These are phyloP conservation scores for Globisporangium sylvaticum DNA, from an alignment of 352 stramenopile species.

Conservation along the genomic window DNA sequence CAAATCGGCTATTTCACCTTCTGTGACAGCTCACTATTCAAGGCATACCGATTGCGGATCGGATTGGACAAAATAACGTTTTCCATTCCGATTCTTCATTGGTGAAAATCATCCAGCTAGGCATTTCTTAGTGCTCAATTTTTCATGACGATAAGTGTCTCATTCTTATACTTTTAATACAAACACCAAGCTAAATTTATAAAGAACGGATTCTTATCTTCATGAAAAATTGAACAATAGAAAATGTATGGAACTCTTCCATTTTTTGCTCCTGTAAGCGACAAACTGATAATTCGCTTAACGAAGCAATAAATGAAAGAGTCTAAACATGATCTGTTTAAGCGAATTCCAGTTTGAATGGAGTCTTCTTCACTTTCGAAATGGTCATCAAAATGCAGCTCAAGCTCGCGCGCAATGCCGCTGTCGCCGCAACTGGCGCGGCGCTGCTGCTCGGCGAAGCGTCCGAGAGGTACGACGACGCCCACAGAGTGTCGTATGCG, in stretches of 20 bases:
- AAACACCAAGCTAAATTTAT: no score
- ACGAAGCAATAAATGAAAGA: background rate
- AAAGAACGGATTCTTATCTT: no score
- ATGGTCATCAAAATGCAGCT: constrained; percentile 4
- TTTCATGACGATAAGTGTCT: no score
- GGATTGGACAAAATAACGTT: background rate
- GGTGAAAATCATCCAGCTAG: background rate
- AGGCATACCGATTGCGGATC: background rate
- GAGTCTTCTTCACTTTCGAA: constrained; percentile 5
- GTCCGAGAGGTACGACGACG: constrained; percentile 36
- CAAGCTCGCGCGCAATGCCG: constrained; percentile 18
- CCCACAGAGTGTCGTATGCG: constrained; percentile 29
- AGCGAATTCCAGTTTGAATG: constrained; percentile 5
- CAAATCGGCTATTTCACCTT: no score
- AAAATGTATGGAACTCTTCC: no score
- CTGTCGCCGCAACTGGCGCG: constrained; percentile 19
- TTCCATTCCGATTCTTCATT: background rate
- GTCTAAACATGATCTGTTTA: background rate
- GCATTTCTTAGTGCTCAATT: no score
- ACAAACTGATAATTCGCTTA: background rate
- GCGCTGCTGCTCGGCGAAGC: constrained; percentile 34
- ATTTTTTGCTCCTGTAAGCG: no score
- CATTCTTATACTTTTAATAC: no score
- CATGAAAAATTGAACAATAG: no score
- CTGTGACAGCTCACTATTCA: background rate